A percentile compares a stretch with the other conserved stretches of the same genome.
Conservation (phyloP, 257 asterid species). For the Nicotiana tabacum region DNA sequence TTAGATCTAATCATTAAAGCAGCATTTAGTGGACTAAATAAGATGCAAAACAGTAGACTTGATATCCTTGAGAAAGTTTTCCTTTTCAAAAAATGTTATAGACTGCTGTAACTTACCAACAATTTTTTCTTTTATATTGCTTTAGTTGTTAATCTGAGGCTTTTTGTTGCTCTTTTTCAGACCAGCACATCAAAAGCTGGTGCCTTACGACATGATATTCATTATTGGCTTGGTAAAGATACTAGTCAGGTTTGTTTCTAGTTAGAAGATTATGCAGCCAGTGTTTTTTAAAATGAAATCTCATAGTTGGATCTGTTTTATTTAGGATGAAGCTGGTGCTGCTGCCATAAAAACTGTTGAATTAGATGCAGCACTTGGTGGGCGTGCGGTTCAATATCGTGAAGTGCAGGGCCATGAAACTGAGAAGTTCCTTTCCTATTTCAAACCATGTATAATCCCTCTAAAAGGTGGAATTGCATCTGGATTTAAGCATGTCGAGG, state of each 20-base stretch:
- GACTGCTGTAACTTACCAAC: neutral
- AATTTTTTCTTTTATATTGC: too few relatives aligned
- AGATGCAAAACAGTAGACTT: neutral
- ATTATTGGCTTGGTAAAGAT: constrained; percentile 94
- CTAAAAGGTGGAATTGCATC: constrained; percentile 95
- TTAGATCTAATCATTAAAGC: neutral
- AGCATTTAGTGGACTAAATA: neutral
- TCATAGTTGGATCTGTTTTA: constrained; percentile 11
- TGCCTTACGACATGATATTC: constrained; percentile 82
- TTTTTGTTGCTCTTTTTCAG: constrained; percentile 41
- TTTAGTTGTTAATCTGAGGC: neutral
- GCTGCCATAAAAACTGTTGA: constrained; percentile 90
- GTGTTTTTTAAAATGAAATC: neutral
- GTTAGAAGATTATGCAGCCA: neutral
- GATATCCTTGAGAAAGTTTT: neutral
- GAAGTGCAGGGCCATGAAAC: constrained; percentile 98
- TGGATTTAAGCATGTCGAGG: constrained; percentile 77
- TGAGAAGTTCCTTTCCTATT: constrained; percentile 93
- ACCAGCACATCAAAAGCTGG: constrained; percentile 82
- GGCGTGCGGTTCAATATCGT: constrained; percentile 97
- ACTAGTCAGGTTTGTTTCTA: constrained; percentile 69
- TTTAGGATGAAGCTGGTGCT: constrained; percentile 88
- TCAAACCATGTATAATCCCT: constrained; percentile 97
- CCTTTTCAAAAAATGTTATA: neutral
- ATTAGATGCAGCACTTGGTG: constrained; percentile 93